Conservation (phyloP, 495 filamentous ascomycete species). For the Hypoxylon fuscum region DNA sequence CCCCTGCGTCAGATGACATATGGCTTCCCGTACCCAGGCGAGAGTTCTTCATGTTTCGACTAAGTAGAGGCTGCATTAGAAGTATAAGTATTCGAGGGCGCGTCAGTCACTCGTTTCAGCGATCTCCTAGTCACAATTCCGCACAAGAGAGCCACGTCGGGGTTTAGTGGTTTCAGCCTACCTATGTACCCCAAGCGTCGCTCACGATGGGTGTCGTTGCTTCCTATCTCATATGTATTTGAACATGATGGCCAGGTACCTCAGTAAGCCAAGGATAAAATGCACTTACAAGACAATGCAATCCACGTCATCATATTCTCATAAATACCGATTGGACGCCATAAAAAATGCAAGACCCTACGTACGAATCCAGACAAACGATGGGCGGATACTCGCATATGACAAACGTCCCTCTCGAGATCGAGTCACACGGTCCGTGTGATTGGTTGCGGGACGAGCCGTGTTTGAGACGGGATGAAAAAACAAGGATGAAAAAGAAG, state of each 20-base stretch:
- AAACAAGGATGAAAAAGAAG: not conserved
- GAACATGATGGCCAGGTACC: too few species aligned
- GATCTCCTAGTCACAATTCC: too few species aligned
- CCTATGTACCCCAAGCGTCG: not conserved
- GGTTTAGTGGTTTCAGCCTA: not conserved
- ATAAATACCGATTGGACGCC: too few species aligned
- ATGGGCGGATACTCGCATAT: constrained; percentile 16
- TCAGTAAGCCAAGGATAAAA: not conserved
- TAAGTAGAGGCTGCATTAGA: not conserved
- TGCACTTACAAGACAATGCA: too few species aligned
- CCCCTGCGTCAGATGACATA: constrained; percentile 33
- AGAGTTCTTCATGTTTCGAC: not conserved
- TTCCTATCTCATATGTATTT: too few species aligned
- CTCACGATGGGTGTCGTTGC: too few species aligned
- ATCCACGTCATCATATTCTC: too few species aligned
- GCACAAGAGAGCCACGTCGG: too few species aligned
- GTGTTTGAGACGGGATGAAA: constrained; percentile 2
- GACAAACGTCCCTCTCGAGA: constrained; percentile 18
- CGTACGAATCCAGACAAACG: constrained; percentile 23
- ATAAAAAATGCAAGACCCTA: too few species aligned
- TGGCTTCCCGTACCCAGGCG: constrained; percentile 13
- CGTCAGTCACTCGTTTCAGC: too few species aligned
- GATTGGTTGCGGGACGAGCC: not conserved
- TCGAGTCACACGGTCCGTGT: constrained; percentile 14
- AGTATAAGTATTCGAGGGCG: too few species aligned